Evolutionary conservation across 2,329 filamentous ascomycete genomes (phyloP).

Genomic region (Penicillium sclerotiorum): DNA sequence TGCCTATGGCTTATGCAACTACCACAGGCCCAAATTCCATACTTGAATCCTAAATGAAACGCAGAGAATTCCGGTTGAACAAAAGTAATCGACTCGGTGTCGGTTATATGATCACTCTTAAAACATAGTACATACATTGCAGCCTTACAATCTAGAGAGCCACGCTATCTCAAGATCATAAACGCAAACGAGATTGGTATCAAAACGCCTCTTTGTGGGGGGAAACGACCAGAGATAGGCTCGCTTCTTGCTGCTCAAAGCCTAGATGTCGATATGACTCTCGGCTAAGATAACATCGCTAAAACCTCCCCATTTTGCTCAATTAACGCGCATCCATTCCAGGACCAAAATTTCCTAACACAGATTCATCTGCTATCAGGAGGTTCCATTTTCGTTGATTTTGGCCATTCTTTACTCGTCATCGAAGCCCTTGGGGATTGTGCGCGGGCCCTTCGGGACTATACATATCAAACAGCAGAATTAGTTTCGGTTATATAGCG

Average conservation of each 20-base stretch:
- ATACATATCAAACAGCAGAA: constrained; percentile 8
- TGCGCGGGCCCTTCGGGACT: constrained; percentile 52
- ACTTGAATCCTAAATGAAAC: not conserved
- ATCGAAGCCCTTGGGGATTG: constrained; percentile 51
- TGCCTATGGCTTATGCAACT: too few species aligned
- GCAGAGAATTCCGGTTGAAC: constrained; percentile 3
- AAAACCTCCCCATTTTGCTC: constrained; percentile 5
- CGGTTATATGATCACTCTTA: constrained; percentile 24
- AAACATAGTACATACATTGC: constrained; percentile 31
- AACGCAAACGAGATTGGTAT: constrained; percentile 29
- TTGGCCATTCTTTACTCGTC: constrained; percentile 37
- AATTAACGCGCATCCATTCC: constrained; percentile 4
- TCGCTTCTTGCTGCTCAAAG: constrained; percentile 12
- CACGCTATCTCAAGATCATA: constrained; percentile 15
- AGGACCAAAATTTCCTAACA: constrained; percentile 4
- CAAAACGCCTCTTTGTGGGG: constrained; percentile 21
- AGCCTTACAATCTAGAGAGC: constrained; percentile 18
- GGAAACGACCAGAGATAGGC: constrained; percentile 4
- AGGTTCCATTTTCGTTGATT: constrained; percentile 7
- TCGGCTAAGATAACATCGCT: constrained; percentile 8
- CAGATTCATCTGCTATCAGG: constrained; percentile 9
- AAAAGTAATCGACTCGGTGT: constrained; percentile 22
- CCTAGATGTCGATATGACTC: not conserved
- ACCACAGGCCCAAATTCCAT: too few species aligned
- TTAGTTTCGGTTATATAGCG: constrained; percentile 7